Conservation (phyloP, 306 rosid genomes). For the Dryas alaskensis region DNA sequence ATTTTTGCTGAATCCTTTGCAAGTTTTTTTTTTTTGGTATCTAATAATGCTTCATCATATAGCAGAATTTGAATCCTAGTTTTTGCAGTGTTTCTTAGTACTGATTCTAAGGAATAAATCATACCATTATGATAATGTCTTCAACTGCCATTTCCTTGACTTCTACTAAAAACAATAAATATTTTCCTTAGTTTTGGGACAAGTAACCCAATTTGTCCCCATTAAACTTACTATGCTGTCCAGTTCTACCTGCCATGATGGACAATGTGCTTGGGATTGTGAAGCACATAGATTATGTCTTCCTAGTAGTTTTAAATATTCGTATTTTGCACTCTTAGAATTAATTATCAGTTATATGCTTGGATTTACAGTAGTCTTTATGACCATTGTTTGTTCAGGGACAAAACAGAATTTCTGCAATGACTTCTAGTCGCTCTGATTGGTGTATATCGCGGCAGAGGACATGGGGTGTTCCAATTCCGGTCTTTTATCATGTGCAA, state of each 20-base stretch:
- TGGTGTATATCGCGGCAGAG: conserved; percentile 99
- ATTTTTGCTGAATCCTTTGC: neutral
- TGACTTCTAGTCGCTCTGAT: conserved; percentile 90
- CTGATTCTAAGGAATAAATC: neutral
- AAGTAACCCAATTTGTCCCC: neutral
- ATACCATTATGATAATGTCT: neutral
- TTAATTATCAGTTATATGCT: neutral
- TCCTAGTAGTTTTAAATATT: neutral
- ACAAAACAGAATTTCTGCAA: conserved; percentile 91
- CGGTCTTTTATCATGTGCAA: conserved; percentile 83
- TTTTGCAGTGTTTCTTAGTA: neutral
- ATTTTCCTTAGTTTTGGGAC: neutral
- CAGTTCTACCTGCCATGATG: neutral
- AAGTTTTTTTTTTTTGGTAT: neutral
- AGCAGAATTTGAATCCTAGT: neutral
- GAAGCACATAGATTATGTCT: neutral
- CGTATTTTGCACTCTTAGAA: neutral
- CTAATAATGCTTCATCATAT: neutral
- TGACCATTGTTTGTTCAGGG: conserved; percentile 50
- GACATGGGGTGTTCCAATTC: conserved; percentile 99
- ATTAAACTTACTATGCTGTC: neutral
- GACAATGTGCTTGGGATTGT: neutral
- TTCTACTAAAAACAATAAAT: neutral
- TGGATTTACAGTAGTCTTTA: conserved; percentile 3
- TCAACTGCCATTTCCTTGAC: neutral